Evolutionary conservation across 805 yeast genomes (phyloP), one percentile per base, ranked within the genome.

Genomic region (Candida easanensis): DNA sequence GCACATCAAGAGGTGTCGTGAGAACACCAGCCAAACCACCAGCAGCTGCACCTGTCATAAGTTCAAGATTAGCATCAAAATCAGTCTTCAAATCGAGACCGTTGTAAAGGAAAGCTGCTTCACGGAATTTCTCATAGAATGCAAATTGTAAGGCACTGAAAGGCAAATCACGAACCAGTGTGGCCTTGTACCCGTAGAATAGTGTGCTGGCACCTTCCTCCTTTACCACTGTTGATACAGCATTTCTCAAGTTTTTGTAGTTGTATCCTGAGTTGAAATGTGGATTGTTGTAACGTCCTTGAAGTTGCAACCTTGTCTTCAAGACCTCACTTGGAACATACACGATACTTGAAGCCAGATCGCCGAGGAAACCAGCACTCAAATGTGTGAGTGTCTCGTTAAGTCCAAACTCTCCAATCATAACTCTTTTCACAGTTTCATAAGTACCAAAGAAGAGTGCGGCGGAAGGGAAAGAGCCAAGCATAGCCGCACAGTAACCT

Each of bases 281-380:
- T 2, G 84, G 84, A 61, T 90, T 91, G 64, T 90, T 88, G 64
- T 77, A 75, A 26, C 82, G 74, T 0, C 98, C 98, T 65, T 93
- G 99, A 38, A 93, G 70, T 66, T 93, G 99, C 34, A 93, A 65
- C 55, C 99, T 73, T 7, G 99, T 89, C 62, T 93, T 93, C 42
- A 93, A 65, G 7, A 93, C 98, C 61, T 93, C 99, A 22, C 90
- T 80, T 5, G 99, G 99, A 9, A 93, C 99, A 56, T 91, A 93
- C 27, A 88, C 82, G 6, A 93, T 63, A 53, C 95, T 84, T 18
- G 93, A 84, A 4, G 88, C 90, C 45, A 93, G 74, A 63, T 93
- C 99, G 21, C 98, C 99, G n/a, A 90, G 54, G 42, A 93, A 80
- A 0, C 99, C 99, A 1, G 96, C 90, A 1, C 80, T 68, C 39